Percentiles rank a stretch among this genome's conserved stretches.
Conservation (phyloP, 805 yeast species). For the Barnettozyma pratensis region DNA sequence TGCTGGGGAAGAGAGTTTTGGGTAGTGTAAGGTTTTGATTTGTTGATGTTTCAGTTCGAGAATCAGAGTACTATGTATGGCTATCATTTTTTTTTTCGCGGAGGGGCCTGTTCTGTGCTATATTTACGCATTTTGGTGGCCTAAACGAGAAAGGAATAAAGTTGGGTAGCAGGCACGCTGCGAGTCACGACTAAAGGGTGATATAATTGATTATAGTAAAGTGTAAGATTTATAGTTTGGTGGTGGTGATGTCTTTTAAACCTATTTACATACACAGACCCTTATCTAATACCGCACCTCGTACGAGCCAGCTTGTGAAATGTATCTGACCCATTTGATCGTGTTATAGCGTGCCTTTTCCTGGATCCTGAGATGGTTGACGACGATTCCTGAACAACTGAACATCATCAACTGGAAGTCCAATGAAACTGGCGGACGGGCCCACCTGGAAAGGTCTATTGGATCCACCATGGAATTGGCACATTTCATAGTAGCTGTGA, state of each 20-base stretch:
- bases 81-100: too few species aligned
- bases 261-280: too few species aligned
- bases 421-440: slow-evolving; percentile 57
- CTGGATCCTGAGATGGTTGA: slow-evolving; percentile 62
- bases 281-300: slow-evolving; percentile 58
- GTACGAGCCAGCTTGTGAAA: slow-evolving; percentile 71
- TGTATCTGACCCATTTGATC: slow-evolving; percentile 84
- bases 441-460: slow-evolving; percentile 5
- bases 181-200: too few species aligned
- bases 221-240: too few species aligned
- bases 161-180: too few species aligned
- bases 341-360: slow-evolving; percentile 55
- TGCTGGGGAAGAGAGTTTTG: not conserved
- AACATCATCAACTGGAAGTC: slow-evolving; percentile 68
- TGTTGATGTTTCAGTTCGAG: too few species aligned
- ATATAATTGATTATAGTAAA: too few species aligned
- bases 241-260: too few species aligned
- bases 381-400: slow-evolving; percentile 70
- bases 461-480: slow-evolving; percentile 15
- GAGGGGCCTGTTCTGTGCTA: not conserved
- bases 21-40: too few species aligned
- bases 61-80: too few species aligned
- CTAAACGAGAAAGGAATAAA: too few species aligned
- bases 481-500: slow-evolving; percentile 50
- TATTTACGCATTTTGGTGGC: too few species aligned